Percentiles rank a stretch among this genome's conserved stretches.
Evolutionary conservation across 2,329 filamentous ascomycete species (phyloP).

Genomic region (Paecilomyces dactylethromorphus): DNA sequence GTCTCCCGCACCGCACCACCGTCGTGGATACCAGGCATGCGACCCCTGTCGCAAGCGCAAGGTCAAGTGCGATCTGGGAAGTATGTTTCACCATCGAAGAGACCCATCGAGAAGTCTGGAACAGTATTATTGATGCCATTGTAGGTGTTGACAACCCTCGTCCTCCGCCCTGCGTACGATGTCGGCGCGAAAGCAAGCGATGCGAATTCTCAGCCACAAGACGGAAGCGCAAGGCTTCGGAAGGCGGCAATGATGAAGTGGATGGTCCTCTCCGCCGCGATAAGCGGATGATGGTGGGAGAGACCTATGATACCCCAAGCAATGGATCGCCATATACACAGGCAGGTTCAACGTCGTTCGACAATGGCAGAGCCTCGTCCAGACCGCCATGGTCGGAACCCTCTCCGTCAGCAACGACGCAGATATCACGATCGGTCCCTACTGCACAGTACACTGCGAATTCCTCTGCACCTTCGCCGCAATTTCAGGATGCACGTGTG

Average conservation of each 20-base stretch:
- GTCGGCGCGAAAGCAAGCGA: constrained; percentile 88
- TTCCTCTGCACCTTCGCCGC: constrained; percentile 16
- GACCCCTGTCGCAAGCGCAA: constrained; percentile 44
- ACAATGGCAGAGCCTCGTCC: constrained; percentile 15
- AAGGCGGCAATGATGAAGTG: constrained; percentile 38
- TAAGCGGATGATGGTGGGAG: constrained; percentile 48
- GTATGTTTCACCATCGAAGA: constrained; percentile 20
- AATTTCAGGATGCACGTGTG: constrained; percentile 21
- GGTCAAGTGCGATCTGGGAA: constrained; percentile 44
- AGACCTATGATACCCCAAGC: constrained; percentile 25
- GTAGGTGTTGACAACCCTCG: constrained; percentile 78
- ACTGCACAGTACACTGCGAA: constrained; percentile 22
- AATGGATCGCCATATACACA: constrained; percentile 21
- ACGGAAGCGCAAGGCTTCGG: constrained; percentile 74
- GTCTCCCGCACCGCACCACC: constrained; percentile 32
- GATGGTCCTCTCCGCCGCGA: constrained; percentile 37
- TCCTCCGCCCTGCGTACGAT: constrained; percentile 89
- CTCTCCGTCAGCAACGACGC: constrained; percentile 12
- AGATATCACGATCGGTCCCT: constrained; percentile 11
- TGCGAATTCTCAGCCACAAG: constrained; percentile 95
- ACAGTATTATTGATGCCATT: constrained; percentile 8
- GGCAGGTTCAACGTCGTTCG: constrained; percentile 17
- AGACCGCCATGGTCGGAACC: constrained; percentile 25
- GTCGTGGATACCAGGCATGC: constrained; percentile 44
- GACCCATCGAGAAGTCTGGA: not conserved